These are phyloP conservation scores for Candida dajiaensis DNA, from an alignment of 805 yeast species.

Conservation along the genomic window DNA sequence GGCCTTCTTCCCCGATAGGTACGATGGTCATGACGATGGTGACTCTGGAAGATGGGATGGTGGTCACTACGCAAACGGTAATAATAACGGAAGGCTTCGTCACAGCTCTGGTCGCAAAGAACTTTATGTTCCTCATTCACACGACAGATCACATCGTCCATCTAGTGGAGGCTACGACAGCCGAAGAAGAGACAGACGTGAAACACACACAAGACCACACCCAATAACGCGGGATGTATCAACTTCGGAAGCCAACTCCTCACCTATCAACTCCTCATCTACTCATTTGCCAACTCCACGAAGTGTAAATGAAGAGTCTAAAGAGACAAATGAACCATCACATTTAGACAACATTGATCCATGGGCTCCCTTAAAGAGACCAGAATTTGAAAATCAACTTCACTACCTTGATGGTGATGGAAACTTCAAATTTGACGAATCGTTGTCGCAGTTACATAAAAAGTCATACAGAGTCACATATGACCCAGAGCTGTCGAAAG, in stretches of 20 bases:
- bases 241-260: not conserved
- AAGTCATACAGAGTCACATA: conserved; percentile 38
- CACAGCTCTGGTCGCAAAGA: conserved; percentile 1
- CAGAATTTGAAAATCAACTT: conserved; percentile 2
- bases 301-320: not conserved
- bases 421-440: conserved; percentile 1
- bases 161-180: not conserved
- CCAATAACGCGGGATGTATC: not conserved
- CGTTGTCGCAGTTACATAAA: conserved; percentile 7
- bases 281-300: not conserved
- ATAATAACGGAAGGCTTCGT: not conserved
- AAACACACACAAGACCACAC: not conserved
- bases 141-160: not conserved
- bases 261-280: not conserved
- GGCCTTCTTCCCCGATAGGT: conserved; percentile 4
- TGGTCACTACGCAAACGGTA: not conserved
- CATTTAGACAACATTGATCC: not conserved
- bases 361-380: not conserved
- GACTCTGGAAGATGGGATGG: not conserved
- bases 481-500: conserved; percentile 46
- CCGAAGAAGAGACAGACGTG: not conserved
- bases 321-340: not conserved
- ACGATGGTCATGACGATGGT: not conserved
- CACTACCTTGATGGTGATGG: conserved; percentile 8
- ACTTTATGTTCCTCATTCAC: not conserved